Conservation (phyloP, 2,329 filamentous ascomycete species). For the Grosmannia serpens region DNA sequence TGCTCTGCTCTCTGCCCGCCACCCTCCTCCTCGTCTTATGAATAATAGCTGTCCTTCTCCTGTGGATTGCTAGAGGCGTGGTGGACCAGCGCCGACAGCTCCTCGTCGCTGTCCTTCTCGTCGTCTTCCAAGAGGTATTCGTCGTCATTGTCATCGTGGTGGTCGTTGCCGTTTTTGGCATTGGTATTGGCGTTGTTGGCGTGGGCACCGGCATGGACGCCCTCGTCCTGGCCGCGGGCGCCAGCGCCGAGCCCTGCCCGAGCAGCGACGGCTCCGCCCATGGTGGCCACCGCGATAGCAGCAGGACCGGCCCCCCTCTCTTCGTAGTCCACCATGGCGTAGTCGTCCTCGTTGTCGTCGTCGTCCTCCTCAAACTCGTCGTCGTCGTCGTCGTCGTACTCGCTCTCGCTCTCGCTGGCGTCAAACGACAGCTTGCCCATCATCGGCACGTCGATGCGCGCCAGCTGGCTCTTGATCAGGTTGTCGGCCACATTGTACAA, state of each 20-base stretch:
- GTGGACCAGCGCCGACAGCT: background rate
- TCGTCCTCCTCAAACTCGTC: constrained; percentile 14
- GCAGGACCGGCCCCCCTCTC: constrained; percentile 12
- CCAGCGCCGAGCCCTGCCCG: constrained; percentile 1
- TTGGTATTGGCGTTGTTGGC: background rate
- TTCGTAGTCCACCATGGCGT: constrained; percentile 16
- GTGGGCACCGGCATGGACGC: background rate
- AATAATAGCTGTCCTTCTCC: background rate
- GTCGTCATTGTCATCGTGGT: constrained; percentile 1
- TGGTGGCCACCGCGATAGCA: background rate
- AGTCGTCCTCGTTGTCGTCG: constrained; percentile 16
- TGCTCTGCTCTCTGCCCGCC: background rate
- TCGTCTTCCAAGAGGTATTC: constrained; percentile 2
- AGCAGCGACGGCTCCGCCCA: constrained; percentile 10
- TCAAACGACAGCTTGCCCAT: constrained; percentile 33
- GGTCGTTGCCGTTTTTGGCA: background rate
- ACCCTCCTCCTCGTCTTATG: background rate
- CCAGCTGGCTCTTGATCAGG: constrained; percentile 35
- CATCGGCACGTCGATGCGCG: constrained; percentile 32
- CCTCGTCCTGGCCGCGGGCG: constrained; percentile 5
- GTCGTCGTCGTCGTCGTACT: constrained; percentile 22
- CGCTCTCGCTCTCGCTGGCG: constrained; percentile 27
- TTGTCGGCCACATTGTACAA: constrained; percentile 33
- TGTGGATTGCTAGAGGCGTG: background rate
- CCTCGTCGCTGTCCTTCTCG: background rate